Evolutionary conservation across 192 early-diverging fungal genomes (phyloP).

Genomic region (Coemansia sp.): DNA sequence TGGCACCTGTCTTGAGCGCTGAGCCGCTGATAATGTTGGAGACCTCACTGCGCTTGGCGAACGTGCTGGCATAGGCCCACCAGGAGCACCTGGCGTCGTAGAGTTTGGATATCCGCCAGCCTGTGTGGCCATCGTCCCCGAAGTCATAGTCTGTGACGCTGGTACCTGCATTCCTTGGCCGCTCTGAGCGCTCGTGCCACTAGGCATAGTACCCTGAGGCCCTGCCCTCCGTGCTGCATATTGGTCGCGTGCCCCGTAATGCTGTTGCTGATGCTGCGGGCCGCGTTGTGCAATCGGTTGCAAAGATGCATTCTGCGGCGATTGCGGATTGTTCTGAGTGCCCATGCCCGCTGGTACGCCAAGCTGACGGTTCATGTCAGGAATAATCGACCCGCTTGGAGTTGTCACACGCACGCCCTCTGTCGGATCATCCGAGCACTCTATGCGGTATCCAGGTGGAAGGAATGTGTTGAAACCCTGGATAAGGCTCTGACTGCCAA

Average conservation of each 20-base stretch:
- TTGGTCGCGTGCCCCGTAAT: constrained; percentile 20
- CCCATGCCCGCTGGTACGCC: constrained; percentile 3
- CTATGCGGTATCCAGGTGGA: constrained; percentile 96
- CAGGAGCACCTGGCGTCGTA: constrained; percentile 1
- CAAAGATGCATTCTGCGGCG: constrained; percentile 12
- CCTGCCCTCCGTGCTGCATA: constrained; percentile 28
- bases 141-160: constrained; percentile 7
- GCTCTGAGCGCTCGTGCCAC: background rate
- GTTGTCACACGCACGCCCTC: constrained; percentile 88
- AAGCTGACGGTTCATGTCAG: constrained; percentile 36
- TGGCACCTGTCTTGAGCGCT: constrained; percentile 62
- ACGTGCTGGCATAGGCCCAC: constrained; percentile 14
- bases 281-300: constrained; percentile 4
- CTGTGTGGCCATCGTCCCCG: constrained; percentile 1
- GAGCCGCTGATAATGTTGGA: constrained; percentile 23
- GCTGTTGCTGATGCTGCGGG: constrained; percentile 28
- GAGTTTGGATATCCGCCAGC: constrained; percentile 7
- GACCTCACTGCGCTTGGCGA: constrained; percentile 34
- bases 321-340: constrained; percentile 5
- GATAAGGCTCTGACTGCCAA: constrained; percentile 84
- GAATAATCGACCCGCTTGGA: constrained; percentile 62
- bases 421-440: constrained; percentile 77
- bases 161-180: constrained; percentile 23
- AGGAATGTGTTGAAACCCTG: constrained; percentile 99
- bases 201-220: background rate